phyloP scores from a whole-genome alignment of 2,329 filamentous ascomycete genomes.

The Sporothrix brasiliensis region DNA sequence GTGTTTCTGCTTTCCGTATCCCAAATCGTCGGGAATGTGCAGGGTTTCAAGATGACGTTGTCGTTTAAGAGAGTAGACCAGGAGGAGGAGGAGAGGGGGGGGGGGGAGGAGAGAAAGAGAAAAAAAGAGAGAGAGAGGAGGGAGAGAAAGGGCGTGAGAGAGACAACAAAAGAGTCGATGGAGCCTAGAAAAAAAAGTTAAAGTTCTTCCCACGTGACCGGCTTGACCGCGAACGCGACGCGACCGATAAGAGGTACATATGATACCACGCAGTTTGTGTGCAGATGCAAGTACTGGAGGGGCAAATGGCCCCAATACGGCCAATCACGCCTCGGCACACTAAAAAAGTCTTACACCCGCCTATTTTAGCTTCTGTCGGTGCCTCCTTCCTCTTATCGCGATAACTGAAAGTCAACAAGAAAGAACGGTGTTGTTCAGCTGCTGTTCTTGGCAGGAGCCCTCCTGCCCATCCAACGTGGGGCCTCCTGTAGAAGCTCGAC shows the following conservation, averaged over 20 bases:
- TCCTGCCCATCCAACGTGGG: slow-evolving; percentile 27
- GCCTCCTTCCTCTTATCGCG: background rate
- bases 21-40: background rate
- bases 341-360: slow-evolving; percentile 11
- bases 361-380: slow-evolving; percentile 8
- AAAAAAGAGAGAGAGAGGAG: slow-evolving; percentile 14
- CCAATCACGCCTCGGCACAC: slow-evolving; percentile 11
- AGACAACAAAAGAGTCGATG: slow-evolving; percentile 13
- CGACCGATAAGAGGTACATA: slow-evolving; percentile 11
- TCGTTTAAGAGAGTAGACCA: slow-evolving; percentile 22
- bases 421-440: too few species aligned
- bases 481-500: background rate
- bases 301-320: background rate
- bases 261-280: background rate
- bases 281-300: background rate
- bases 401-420: too few species aligned
- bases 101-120: slow-evolving; percentile 13
- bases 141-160: slow-evolving; percentile 24
- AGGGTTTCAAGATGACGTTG: background rate
- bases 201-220: background rate
- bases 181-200: slow-evolving; percentile 17
- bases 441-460: too few species aligned
- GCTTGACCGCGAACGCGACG: slow-evolving; percentile 13
- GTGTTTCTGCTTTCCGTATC: background rate
- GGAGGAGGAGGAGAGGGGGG: slow-evolving; percentile 27